Percentiles rank a stretch among this genome's conserved stretches.
These are phyloP conservation scores for Globisporangium megalacanthum DNA, from an alignment of 352 stramenopile species.

Conservation along the genomic window DNA sequence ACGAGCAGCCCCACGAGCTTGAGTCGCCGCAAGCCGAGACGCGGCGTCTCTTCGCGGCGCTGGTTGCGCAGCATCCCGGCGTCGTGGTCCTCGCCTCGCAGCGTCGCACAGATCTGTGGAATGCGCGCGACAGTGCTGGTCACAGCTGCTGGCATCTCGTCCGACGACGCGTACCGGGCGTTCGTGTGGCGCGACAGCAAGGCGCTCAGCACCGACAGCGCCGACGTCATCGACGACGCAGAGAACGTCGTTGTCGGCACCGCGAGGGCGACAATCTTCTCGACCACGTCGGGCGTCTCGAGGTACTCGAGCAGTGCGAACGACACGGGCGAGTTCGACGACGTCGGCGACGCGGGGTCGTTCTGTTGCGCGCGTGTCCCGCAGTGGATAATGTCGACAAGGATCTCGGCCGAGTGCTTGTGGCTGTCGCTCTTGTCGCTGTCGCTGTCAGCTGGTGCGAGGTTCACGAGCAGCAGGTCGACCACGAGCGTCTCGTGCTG, in stretches of 20 bases:
- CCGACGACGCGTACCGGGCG: slow-evolving; percentile 58
- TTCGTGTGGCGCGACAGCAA: slow-evolving; percentile 76
- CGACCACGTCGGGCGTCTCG: slow-evolving; percentile 65
- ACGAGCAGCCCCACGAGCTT: slow-evolving; percentile 80
- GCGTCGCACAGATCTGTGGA: slow-evolving; percentile 59
- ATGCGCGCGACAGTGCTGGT: slow-evolving; percentile 46
- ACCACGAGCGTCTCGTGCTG: slow-evolving; percentile 68
- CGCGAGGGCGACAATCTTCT: slow-evolving; percentile 59
- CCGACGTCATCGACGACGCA: slow-evolving; percentile 72
- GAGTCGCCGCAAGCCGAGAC: slow-evolving; percentile 66
- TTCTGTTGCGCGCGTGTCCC: slow-evolving; percentile 69
- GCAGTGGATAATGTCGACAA: slow-evolving; percentile 85
- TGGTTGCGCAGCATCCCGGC: slow-evolving; percentile 71
- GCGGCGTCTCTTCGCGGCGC: slow-evolving; percentile 61
- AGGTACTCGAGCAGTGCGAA: slow-evolving; percentile 75
- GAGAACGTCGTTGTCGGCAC: slow-evolving; percentile 19
- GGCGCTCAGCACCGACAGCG: slow-evolving; percentile 71
- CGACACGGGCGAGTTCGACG: slow-evolving; percentile 42
- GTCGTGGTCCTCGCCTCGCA: slow-evolving; percentile 54
- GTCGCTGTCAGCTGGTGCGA: slow-evolving; percentile 30
- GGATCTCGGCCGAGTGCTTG: slow-evolving; percentile 77
- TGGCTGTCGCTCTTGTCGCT: slow-evolving; percentile 69
- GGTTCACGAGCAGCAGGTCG: slow-evolving; percentile 54
- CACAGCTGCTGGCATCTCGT: slow-evolving; percentile 59
- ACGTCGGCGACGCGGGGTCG: slow-evolving; percentile 56